These are phyloP conservation scores for Leucosporidium scottii DNA, from an alignment of 768 basidiomycete genomes.

Conservation along the genomic window DNA sequence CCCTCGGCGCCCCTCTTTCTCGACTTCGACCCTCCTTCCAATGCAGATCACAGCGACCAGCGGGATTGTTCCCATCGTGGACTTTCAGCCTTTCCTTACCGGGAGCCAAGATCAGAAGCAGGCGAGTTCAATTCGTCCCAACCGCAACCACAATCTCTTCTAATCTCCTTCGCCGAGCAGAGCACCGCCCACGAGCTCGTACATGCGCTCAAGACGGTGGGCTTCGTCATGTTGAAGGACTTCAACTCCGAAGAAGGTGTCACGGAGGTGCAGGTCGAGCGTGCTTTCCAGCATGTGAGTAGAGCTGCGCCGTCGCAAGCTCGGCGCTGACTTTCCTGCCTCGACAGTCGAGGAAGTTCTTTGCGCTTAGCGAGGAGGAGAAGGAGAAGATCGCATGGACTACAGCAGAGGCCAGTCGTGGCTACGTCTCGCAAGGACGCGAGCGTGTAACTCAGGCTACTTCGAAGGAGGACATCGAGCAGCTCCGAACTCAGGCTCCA, in stretches of 20 bases:
- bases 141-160: too few species aligned
- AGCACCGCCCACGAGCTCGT: conserved; percentile 62
- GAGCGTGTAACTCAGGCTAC: conserved; percentile 50
- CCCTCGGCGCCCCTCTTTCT: too few species aligned
- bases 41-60: too few species aligned
- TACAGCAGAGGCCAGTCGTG: conserved; percentile 52
- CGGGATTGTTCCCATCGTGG: conserved; percentile 57
- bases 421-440: conserved; percentile 71
- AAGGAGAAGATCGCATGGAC: conserved; percentile 68
- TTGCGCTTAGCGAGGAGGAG: conserved; percentile 53
- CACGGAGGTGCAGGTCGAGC: conserved; percentile 52
- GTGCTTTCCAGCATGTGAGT: conserved; percentile 60
- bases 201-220: conserved; percentile 60
- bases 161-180: neutral
- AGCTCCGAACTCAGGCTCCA: conserved; percentile 64
- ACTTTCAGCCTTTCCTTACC: conserved; percentile 64
- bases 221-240: conserved; percentile 65
- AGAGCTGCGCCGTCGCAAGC: neutral
- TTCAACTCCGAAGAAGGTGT: conserved; percentile 53
- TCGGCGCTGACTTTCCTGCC: neutral
- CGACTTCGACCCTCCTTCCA: too few species aligned
- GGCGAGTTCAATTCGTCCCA: too few species aligned
- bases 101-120: conserved; percentile 54
- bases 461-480: conserved; percentile 58
- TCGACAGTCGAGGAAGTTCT: conserved; percentile 54